Evolutionary conservation across 805 yeast species (phyloP).

Genomic region (Zygotorulaspora danielsina): DNA sequence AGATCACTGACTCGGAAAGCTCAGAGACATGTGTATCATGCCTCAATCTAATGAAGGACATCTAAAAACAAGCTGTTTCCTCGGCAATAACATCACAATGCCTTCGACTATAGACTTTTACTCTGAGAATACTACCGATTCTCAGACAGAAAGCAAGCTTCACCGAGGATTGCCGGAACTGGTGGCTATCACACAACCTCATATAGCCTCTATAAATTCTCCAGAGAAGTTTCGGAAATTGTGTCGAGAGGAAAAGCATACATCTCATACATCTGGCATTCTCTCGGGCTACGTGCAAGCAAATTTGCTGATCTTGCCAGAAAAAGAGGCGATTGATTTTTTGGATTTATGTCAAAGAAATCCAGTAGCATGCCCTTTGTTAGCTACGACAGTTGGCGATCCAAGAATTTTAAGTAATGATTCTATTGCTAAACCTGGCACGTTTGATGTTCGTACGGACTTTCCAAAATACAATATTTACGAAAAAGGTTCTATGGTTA

Average conservation of each 20-base stretch:
- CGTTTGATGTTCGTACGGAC: constrained; percentile 36
- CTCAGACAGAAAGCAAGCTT: no score
- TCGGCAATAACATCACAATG: no score
- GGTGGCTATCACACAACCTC: no score
- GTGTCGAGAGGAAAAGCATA: constrained; percentile 14
- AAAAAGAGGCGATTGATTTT: constrained; percentile 35
- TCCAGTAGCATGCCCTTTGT: constrained; percentile 40
- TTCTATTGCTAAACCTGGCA: constrained; percentile 3
- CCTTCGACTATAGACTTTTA: no score
- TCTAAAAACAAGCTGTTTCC: no score
- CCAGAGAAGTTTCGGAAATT: constrained; percentile 15
- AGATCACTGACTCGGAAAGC: no score
- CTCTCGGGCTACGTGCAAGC: constrained; percentile 38
- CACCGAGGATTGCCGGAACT: no score
- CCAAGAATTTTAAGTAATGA: constrained; percentile 23
- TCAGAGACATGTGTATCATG: no score
- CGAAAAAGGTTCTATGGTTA: constrained; percentile 31
- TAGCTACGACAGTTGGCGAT: constrained; percentile 33
- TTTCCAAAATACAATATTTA: constrained; percentile 38
- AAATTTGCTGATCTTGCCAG: constrained; percentile 38
- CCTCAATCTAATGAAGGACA: no score
- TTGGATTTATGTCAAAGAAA: constrained; percentile 36
- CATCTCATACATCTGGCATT: constrained; percentile 23
- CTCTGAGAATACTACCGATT: no score
- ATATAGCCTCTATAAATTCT: no score